phyloP scores from a whole-genome alignment of 257 asterid genomes.

The Ajuga chamaepitys region DNA sequence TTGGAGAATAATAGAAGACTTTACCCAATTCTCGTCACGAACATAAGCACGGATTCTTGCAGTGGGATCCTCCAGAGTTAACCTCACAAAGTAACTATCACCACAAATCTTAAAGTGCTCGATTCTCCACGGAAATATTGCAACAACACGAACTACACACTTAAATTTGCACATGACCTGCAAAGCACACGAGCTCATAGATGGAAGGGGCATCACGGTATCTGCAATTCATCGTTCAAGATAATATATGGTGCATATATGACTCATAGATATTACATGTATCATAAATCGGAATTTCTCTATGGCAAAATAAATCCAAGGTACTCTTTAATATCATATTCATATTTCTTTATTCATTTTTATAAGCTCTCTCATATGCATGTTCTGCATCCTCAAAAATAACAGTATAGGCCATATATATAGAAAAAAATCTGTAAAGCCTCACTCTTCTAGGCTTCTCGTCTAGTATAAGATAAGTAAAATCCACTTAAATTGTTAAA shows the following conservation, averaged over 20 bases:
- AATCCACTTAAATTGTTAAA: not conserved
- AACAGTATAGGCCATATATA: not conserved
- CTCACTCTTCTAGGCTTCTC: not conserved
- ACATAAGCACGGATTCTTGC: constrained; percentile 75
- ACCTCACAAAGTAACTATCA: constrained; percentile 60
- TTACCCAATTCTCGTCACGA: constrained; percentile 77
- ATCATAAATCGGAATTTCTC: not conserved
- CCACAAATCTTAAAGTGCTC: constrained; percentile 44
- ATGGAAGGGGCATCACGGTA: not conserved
- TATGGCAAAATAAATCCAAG: not conserved
- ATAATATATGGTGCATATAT: not conserved
- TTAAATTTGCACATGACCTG: constrained; percentile 57
- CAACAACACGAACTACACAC: constrained; percentile 70
- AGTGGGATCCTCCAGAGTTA: constrained; percentile 92
- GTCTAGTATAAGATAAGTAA: not conserved
- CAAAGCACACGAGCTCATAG: constrained; percentile 15
- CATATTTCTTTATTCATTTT: no score
- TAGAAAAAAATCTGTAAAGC: not conserved
- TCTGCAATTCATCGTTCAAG: constrained; percentile 4
- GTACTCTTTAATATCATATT: not conserved
- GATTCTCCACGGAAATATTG: constrained; percentile 50
- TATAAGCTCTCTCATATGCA: no score
- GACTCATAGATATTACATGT: not conserved
- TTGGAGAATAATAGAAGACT: not conserved
- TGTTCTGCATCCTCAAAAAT: not conserved